These are phyloP conservation scores for Phytophthora pisi DNA, from an alignment of 352 stramenopile genomes.

Conservation along the genomic window DNA sequence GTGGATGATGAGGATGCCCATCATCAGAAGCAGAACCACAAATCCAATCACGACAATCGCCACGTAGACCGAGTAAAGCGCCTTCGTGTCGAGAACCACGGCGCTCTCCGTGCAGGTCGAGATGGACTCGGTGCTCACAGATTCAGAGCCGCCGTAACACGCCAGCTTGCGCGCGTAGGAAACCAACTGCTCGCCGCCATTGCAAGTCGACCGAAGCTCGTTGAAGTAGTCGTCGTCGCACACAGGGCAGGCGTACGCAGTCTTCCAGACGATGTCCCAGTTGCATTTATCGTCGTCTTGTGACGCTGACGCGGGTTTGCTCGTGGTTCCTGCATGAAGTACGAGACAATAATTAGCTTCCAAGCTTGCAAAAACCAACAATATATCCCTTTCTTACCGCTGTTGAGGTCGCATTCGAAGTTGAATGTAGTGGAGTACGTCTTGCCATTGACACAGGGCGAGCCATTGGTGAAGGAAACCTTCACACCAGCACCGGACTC, in stretches of 20 bases:
- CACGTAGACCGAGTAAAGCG: slow-evolving; percentile 76
- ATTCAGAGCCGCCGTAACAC: slow-evolving; percentile 63
- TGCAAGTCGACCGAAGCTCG: slow-evolving; percentile 68
- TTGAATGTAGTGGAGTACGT: slow-evolving; percentile 58
- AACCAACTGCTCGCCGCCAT: slow-evolving; percentile 59
- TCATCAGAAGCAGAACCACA: slow-evolving; percentile 73
- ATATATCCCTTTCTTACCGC: slow-evolving; percentile 40
- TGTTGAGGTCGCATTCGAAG: slow-evolving; percentile 76
- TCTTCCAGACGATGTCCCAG: slow-evolving; percentile 70
- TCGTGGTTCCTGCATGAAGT: slow-evolving; percentile 47
- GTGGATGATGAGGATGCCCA: slow-evolving; percentile 67
- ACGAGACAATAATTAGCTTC: background rate
- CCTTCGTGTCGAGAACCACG: slow-evolving; percentile 72
- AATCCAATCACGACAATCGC: slow-evolving; percentile 65
- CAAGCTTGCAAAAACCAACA: background rate
- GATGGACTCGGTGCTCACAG: slow-evolving; percentile 48
- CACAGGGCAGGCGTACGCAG: slow-evolving; percentile 69
- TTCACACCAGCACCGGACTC: slow-evolving; percentile 64
- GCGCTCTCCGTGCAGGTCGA: slow-evolving; percentile 67
- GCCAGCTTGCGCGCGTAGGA: slow-evolving; percentile 59
- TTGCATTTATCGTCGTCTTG: slow-evolving; percentile 59
- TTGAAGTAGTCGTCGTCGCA: slow-evolving; percentile 69
- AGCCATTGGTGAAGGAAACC: slow-evolving; percentile 60
- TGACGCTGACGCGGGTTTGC: slow-evolving; percentile 33
- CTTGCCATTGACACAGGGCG: slow-evolving; percentile 52